Percentiles rank a stretch among this genome's conserved stretches.
Evolutionary conservation across 768 basidiomycete species (phyloP).

Genomic region (Xerocomellus amylosporus): DNA sequence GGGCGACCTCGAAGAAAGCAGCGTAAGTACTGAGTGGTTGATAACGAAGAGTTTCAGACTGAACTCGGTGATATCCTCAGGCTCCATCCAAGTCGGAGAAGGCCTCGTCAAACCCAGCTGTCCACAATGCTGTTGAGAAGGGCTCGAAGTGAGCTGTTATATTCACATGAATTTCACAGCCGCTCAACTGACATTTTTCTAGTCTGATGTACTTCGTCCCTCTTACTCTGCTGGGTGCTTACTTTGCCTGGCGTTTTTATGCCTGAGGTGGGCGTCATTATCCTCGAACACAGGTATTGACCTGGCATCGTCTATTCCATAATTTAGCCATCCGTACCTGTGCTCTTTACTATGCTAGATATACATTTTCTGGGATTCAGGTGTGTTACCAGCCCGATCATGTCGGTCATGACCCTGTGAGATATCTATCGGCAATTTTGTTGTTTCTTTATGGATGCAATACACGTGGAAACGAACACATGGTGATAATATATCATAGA

Average conservation of each 20-base stretch:
- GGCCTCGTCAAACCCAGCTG: conserved; percentile 39
- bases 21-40: conserved; percentile 42
- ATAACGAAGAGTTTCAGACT: not conserved
- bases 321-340: conserved; percentile 8
- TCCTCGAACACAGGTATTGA: not conserved
- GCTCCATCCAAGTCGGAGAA: conserved; percentile 51
- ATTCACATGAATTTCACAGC: not conserved
- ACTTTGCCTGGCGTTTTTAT: conserved; percentile 87
- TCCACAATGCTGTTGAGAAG: conserved; percentile 52
- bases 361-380: conserved; percentile 9
- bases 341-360: conserved; percentile 19
- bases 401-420: not conserved
- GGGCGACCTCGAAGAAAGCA: conserved; percentile 75
- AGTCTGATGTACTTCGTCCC: conserved; percentile 86
- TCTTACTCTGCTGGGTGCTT: conserved; percentile 72
- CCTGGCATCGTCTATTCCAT: conserved; percentile 5
- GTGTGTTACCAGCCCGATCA: not conserved
- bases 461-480: not conserved
- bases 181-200: conserved; percentile 7
- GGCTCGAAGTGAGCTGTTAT: conserved; percentile 59
- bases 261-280: conserved; percentile 16
- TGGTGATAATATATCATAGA: not conserved
- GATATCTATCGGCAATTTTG: not conserved
- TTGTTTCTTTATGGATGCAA: not conserved
- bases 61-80: conserved; percentile 31